Conservation (phyloP, 306 rosid genomes). For the Begonia masoniana region DNA sequence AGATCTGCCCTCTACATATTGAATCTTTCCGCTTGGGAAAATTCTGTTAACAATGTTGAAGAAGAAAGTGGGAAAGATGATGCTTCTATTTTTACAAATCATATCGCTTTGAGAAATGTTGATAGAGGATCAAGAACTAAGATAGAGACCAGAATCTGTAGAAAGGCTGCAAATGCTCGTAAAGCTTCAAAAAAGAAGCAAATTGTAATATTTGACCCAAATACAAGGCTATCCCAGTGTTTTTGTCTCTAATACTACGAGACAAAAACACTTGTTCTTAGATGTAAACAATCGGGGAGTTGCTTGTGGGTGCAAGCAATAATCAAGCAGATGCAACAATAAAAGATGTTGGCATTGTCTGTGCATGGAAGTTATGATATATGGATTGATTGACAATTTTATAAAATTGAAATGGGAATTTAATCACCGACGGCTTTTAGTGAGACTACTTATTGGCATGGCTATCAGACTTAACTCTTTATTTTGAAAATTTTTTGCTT, state of each 20-base stretch:
- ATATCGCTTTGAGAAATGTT: constrained; percentile 6
- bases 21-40: constrained; percentile 40
- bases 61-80: constrained; percentile 9
- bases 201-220: constrained; percentile 21
- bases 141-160: constrained; percentile 30
- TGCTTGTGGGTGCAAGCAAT: constrained; percentile 21
- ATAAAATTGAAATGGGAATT: constrained; percentile 75
- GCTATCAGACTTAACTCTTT: constrained; percentile 29
- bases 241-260: constrained; percentile 19
- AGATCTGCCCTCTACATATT: constrained; percentile 51
- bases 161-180: constrained; percentile 28
- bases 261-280: constrained; percentile 15
- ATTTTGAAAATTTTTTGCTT: no score
- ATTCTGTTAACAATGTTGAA: no score
- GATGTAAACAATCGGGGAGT: constrained; percentile 19
- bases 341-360: constrained; percentile 62
- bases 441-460: constrained; percentile 51
- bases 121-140: constrained; percentile 25
- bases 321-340: constrained; percentile 27
- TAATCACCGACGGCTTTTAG: constrained; percentile 46
- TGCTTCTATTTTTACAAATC: constrained; percentile 1
- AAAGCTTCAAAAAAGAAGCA: constrained; percentile 29
- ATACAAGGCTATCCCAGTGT: constrained; percentile 55
- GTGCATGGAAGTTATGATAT: constrained; percentile 35
- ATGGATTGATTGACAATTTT: constrained; percentile 35